phyloP scores from a whole-genome alignment of 179 eudicot species.

The Beta macrorhiza region DNA sequence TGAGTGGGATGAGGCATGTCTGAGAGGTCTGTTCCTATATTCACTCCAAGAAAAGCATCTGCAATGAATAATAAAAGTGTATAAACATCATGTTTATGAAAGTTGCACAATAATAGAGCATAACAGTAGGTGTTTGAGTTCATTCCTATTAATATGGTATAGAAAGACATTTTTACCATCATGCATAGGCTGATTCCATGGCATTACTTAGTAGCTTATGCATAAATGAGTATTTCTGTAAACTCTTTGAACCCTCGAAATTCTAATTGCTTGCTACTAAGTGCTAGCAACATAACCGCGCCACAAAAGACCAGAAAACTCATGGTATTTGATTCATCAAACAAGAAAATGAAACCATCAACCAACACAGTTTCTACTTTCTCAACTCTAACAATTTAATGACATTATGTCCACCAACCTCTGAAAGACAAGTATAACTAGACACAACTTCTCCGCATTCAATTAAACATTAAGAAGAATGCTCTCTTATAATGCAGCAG shows the following conservation, averaged over 20 bases:
- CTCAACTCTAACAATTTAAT: not conserved
- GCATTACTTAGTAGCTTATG: not conserved
- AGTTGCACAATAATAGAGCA: not conserved
- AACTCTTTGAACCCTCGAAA: no score
- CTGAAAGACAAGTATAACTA: not conserved
- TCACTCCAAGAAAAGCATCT: conserved; percentile 84
- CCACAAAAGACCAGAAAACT: not conserved
- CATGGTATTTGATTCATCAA: not conserved
- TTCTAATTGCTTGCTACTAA: not conserved
- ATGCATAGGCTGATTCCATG: not conserved
- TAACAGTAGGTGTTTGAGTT: no score
- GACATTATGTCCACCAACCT: not conserved
- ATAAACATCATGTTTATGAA: not conserved
- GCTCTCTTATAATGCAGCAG: no score
- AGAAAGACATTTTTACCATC: no score
- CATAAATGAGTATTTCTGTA: no score
- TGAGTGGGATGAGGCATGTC: conserved; percentile 93
- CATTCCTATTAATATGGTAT: no score
- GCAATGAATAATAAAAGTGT: conserved; percentile 23
- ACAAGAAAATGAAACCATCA: not conserved
- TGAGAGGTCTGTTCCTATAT: conserved; percentile 78
- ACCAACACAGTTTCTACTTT: no score
- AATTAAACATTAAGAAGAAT: not conserved
- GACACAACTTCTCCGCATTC: not conserved
- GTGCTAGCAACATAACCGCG: not conserved